These are phyloP conservation scores for Fragilariopsis cylindrus DNA, from an alignment of 108 stramenopile genomes.

Conservation along the genomic window DNA sequence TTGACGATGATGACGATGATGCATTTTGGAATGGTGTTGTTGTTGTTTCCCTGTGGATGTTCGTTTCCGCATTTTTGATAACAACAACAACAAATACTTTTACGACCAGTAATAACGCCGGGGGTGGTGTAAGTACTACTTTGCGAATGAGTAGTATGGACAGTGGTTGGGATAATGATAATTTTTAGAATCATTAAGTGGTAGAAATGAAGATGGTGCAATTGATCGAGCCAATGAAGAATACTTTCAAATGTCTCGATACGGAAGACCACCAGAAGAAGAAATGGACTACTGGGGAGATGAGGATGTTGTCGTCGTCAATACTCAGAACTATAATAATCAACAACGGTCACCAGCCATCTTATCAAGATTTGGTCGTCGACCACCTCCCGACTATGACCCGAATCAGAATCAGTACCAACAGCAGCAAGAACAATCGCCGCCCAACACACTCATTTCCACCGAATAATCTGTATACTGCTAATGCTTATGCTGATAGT, in stretches of 20 bases:
- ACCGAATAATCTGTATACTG: background rate
- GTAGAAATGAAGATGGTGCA: background rate
- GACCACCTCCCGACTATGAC: background rate
- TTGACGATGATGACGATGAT: too few species aligned
- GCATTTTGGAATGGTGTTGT: too few species aligned
- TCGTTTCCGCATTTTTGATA: too few species aligned
- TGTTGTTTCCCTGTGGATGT: too few species aligned
- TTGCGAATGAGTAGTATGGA: background rate
- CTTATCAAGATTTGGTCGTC: too few species aligned
- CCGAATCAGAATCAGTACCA: background rate
- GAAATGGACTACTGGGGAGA: background rate
- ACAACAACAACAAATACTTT: too few species aligned
- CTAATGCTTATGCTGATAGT: background rate
- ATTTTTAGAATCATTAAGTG: slow-evolving; percentile 12
- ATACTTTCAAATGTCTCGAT: slow-evolving; percentile 1
- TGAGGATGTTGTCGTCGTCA: too few species aligned
- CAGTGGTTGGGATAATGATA: slow-evolving; percentile 16
- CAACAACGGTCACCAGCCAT: too few species aligned
- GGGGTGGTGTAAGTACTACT: background rate
- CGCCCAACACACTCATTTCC: background rate
- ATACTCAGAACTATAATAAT: too few species aligned
- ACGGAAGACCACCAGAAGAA: background rate
- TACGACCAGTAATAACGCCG: too few species aligned
- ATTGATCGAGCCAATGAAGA: slow-evolving; percentile 12
- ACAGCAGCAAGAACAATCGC: background rate